Conservation (phyloP, 192 early-diverging fungal genomes). For the Paraglomus occultum region DNA sequence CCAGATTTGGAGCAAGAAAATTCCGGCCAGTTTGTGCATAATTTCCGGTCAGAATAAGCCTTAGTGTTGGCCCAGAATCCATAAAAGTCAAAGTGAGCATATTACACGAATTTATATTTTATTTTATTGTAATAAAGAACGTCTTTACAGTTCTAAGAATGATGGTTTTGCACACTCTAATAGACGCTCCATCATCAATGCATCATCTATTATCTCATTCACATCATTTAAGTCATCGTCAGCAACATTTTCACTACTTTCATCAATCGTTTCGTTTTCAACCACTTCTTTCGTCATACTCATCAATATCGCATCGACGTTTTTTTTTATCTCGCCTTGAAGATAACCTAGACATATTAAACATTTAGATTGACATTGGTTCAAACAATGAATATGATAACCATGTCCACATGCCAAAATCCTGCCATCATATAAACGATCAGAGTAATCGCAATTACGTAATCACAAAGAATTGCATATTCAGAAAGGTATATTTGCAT, state of each 20-base stretch:
- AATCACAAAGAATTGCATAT: conserved; percentile 3
- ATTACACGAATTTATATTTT: too few species aligned
- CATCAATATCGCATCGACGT: background rate
- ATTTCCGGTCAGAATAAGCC: too few species aligned
- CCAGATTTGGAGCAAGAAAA: too few species aligned
- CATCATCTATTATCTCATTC: conserved; percentile 2
- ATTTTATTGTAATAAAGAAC: conserved; percentile 11
- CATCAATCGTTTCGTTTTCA: conserved; percentile 9
- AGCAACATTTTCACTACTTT: conserved; percentile 2
- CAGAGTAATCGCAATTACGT: background rate
- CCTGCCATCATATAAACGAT: background rate
- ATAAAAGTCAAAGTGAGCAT: too few species aligned
- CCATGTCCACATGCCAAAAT: conserved; percentile 2
- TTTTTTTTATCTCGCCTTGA: background rate
- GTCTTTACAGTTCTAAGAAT: conserved; percentile 10
- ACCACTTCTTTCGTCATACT: background rate
- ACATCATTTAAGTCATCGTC: conserved; percentile 3
- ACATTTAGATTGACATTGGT: conserved; percentile 3
- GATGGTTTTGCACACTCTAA: conserved; percentile 10
- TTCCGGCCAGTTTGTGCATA: too few species aligned
- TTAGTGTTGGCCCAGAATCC: too few species aligned
- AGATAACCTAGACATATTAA: background rate
- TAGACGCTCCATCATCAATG: conserved; percentile 11
- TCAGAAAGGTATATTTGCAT: too few species aligned
- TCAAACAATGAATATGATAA: background rate